phyloP scores from a whole-genome alignment of 805 yeast genomes.

The Starmerella tilneyi region DNA sequence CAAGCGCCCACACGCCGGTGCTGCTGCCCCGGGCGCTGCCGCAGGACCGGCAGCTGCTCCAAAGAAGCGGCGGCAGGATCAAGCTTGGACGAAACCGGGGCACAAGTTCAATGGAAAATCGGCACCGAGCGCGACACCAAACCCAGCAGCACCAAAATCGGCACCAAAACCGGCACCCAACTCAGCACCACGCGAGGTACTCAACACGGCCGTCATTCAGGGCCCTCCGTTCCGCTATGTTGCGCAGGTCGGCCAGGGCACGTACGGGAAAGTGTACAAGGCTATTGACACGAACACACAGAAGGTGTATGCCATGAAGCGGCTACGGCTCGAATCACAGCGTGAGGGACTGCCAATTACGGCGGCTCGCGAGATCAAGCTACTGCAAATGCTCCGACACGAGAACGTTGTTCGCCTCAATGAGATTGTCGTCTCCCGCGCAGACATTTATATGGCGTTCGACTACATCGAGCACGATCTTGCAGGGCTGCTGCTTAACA shows the following conservation, averaged over 20 bases:
- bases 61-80: slow-evolving; percentile 1
- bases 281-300: slow-evolving; percentile 63
- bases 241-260: slow-evolving; percentile 96
- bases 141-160: neutral
- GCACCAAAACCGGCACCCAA: neutral
- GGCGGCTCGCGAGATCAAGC: slow-evolving; percentile 80
- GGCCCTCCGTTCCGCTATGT: slow-evolving; percentile 51
- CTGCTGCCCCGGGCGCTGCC: neutral
- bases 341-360: slow-evolving; percentile 95
- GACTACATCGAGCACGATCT: slow-evolving; percentile 91
- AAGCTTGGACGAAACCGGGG: too few species aligned
- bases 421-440: slow-evolving; percentile 77
- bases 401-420: slow-evolving; percentile 66
- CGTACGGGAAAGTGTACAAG: slow-evolving; percentile 92
- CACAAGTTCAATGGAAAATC: too few species aligned
- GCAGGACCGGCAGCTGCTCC: neutral
- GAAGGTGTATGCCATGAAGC: slow-evolving; percentile 74
- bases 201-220: neutral
- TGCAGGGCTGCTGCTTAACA: slow-evolving; percentile 75
- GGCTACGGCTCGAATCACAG: slow-evolving; percentile 72
- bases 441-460: slow-evolving; percentile 74
- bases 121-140: too few species aligned
- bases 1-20: neutral
- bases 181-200: neutral
- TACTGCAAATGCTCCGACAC: slow-evolving; percentile 74